These are phyloP conservation scores for Silene uniflora DNA, from an alignment of 148 eudicot species.

Conservation along the genomic window DNA sequence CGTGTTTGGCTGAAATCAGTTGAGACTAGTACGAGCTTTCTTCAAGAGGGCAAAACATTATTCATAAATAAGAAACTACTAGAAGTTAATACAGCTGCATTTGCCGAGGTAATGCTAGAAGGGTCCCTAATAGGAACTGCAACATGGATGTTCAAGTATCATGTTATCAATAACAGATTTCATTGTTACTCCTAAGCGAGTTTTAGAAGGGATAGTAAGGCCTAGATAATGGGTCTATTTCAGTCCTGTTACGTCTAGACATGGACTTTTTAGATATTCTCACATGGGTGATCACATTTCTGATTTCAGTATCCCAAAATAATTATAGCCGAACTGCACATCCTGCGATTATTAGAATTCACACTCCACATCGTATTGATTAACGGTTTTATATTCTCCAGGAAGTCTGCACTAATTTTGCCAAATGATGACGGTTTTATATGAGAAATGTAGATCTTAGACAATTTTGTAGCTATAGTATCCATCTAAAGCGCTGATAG, in stretches of 20 bases:
- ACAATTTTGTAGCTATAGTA: background rate
- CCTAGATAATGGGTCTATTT: background rate
- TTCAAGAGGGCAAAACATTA: background rate
- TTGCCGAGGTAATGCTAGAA: background rate
- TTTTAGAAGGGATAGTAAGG: background rate
- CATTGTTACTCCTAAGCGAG: background rate
- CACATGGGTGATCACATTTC: background rate
- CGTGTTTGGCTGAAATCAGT: background rate
- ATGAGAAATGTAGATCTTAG: background rate
- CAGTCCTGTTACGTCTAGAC: background rate
- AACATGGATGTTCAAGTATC: background rate
- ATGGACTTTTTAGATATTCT: background rate
- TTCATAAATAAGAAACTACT: background rate
- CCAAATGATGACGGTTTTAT: conserved; percentile 1
- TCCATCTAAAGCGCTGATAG: background rate
- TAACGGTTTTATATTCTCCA: background rate
- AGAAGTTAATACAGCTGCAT: background rate
- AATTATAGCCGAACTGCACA: background rate
- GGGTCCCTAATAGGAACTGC: background rate
- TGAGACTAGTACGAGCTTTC: background rate
- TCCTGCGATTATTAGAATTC: conserved; percentile 2
- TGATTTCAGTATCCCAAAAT: background rate
- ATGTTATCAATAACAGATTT: background rate
- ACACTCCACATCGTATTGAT: background rate
- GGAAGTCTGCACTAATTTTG: background rate